Conservation (phyloP, 768 basidiomycete species). For the Termitomyces sp. region DNA sequence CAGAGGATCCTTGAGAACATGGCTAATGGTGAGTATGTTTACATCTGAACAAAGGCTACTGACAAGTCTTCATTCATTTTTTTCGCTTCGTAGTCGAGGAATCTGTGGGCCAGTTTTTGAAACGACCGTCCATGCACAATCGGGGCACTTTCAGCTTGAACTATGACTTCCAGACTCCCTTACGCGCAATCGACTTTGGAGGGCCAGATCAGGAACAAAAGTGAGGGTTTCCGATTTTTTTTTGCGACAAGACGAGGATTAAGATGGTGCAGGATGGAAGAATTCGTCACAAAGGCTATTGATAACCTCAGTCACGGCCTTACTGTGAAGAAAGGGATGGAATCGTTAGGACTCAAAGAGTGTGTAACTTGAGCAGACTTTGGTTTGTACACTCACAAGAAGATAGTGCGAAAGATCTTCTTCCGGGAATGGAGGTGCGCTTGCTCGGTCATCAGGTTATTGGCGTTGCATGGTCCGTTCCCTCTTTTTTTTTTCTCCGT, state of each 20-base stretch:
- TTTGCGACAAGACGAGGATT: neutral
- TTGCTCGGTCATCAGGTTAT: conserved; percentile 74
- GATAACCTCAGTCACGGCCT: conserved; percentile 54
- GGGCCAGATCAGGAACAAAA: conserved; percentile 54
- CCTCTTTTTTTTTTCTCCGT: neutral
- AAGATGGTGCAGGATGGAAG: conserved; percentile 43
- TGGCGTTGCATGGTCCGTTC: conserved; percentile 66
- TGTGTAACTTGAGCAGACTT: conserved; percentile 21
- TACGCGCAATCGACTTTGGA: conserved; percentile 51
- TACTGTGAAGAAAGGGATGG: conserved; percentile 49
- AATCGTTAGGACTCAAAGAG: conserved; percentile 48
- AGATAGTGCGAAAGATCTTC: conserved; percentile 44
- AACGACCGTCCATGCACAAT: neutral
- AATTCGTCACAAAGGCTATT: conserved; percentile 58
- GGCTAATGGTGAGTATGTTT: conserved; percentile 4
- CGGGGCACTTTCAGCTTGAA: conserved; percentile 39
- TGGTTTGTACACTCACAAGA: neutral
- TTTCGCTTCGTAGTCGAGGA: neutral
- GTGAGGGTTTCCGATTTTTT: conserved; percentile 23
- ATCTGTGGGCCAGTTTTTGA: neutral
- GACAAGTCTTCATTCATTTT: neutral
- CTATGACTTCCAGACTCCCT: conserved; percentile 47
- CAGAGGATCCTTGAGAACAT: neutral
- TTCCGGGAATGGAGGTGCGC: conserved; percentile 69
- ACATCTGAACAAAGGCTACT: neutral